Evolutionary conservation across 2,329 filamentous ascomycete species (phyloP).

Genomic region (Neurospora crassa): DNA sequence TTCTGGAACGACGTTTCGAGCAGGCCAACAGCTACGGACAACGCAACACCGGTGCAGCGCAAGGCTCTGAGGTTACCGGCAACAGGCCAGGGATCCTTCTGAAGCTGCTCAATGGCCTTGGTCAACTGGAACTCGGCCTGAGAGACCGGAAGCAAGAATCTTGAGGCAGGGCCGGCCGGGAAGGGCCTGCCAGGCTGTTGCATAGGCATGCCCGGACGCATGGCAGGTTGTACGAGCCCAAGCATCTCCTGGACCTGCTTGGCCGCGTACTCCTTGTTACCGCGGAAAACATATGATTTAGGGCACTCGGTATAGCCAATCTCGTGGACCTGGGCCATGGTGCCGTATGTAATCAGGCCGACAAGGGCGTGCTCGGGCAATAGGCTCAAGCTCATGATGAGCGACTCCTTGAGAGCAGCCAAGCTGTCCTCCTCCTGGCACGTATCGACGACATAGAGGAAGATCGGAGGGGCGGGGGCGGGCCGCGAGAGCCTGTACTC

Average conservation of each 20-base stretch:
- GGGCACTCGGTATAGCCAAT: conserved; percentile 96
- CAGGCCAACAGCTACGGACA: conserved; percentile 86
- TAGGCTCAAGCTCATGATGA: conserved; percentile 77
- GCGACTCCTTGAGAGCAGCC: conserved; percentile 72
- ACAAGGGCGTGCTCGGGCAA: conserved; percentile 75
- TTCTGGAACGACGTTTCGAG: conserved; percentile 95
- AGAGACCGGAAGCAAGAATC: conserved; percentile 88
- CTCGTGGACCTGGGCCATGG: conserved; percentile 96
- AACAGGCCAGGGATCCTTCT: conserved; percentile 96
- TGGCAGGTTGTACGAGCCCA: conserved; percentile 61
- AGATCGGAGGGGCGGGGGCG: conserved; percentile 78
- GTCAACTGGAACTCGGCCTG: conserved; percentile 97
- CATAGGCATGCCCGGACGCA: conserved; percentile 66
- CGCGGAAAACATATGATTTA: conserved; percentile 96
- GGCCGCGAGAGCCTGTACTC: conserved; percentile 75
- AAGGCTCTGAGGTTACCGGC: conserved; percentile 84
- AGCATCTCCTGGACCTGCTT: conserved; percentile 99
- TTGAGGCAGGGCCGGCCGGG: conserved; percentile 69
- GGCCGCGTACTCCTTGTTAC: conserved; percentile 94
- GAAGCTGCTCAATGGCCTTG: conserved; percentile 87
- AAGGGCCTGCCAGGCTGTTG: conserved; percentile 65
- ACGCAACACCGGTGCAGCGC: conserved; percentile 89
- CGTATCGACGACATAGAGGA: conserved; percentile 79
- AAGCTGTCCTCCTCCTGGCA: conserved; percentile 84
- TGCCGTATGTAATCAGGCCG: conserved; percentile 79